Evolutionary conservation across 352 stramenopile genomes (phyloP), one percentile per base, ranked within the genome.

Genomic region (Blastocystis sp.): DNA sequence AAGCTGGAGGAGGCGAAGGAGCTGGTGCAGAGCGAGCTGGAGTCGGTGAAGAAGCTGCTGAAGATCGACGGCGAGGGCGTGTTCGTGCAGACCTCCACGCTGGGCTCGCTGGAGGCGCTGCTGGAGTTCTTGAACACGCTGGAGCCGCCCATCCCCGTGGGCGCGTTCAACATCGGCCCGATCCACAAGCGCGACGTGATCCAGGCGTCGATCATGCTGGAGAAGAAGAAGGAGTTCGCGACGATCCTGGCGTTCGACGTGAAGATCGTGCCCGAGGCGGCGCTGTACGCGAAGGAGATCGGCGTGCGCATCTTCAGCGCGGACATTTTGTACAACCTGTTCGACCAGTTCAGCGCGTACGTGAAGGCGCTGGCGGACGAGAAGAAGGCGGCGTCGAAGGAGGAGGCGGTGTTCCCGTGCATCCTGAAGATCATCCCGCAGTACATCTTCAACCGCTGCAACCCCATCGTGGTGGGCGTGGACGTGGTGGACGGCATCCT

Each of bases 311-410:
- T 99, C 90, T 99, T 99, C 92, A 98, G 96, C 21, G 97, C 97
- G 43, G 97, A 99, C 89, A 99, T 99, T 89, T 99, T 99, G 91
- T 99, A 99, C 92, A 96, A 99, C 92, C 91, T 99, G 70, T 99
- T 99, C 89, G 96, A 98, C 91, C 95, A 98, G 90, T 98, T 99
- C 91, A 98, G 95, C 62, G 91, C 93, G 10, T 98, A 98, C 91
- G 97, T 98, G 90, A 64, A 91, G 53, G 71, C 56, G 21, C 9
- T 91, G 3, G 41, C 65, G 40, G 76, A 91, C 88, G 93, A 97
- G 88, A 95, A 89, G 28, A 81, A 89, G 52, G 82, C 86, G 0
- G 82, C 59, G 21, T 62, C 86, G 19, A 11, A 19, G 0, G 91
- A 94, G 67, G 90, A 95, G n/a, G 94, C 94, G 14, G 94, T 97